Percentiles rank a stretch among this genome's conserved stretches.
Evolutionary conservation across 2,329 filamentous ascomycete genomes (phyloP).

Genomic region (Pyricularia grisea): DNA sequence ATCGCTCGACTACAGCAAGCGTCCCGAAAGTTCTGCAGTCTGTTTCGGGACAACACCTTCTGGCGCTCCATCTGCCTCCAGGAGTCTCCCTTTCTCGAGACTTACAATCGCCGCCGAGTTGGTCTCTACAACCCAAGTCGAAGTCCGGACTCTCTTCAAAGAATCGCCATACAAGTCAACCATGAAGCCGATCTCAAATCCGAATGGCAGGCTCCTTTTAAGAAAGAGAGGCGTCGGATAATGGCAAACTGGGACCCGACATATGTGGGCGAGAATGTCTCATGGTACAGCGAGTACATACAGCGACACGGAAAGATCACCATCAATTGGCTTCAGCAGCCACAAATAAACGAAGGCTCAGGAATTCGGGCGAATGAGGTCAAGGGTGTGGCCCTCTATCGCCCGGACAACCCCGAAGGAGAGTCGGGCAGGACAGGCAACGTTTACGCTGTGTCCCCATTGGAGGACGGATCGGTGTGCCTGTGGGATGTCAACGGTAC

Average conservation of each 20-base stretch:
- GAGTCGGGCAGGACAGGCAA: slow-evolving; percentile 12
- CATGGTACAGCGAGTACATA: slow-evolving; percentile 87
- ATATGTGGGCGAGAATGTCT: slow-evolving; percentile 59
- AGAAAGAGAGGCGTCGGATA: slow-evolving; percentile 39
- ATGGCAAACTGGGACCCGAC: slow-evolving; percentile 78
- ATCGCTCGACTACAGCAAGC: slow-evolving; percentile 61
- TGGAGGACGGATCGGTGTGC: slow-evolving; percentile 82
- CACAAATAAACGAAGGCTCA: slow-evolving; percentile 31
- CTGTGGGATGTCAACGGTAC: slow-evolving; percentile 68
- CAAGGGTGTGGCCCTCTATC: slow-evolving; percentile 63
- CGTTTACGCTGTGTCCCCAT: slow-evolving; percentile 58
- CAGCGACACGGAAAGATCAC: slow-evolving; percentile 68
- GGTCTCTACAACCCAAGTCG: neutral
- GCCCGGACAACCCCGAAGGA: slow-evolving; percentile 39
- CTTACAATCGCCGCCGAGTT: slow-evolving; percentile 25
- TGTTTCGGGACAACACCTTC: slow-evolving; percentile 64
- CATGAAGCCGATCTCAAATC: neutral
- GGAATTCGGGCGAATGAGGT: slow-evolving; percentile 49
- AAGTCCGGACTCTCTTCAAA: neutral
- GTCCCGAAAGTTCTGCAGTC: slow-evolving; percentile 52
- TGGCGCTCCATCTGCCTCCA: slow-evolving; percentile 73
- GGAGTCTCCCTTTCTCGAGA: slow-evolving; percentile 54
- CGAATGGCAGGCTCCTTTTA: neutral
- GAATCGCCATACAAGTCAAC: neutral
- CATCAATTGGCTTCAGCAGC: slow-evolving; percentile 67